Evolutionary conservation across 1,139 yeast genomes (phyloP), one percentile per base, ranked within the genome.

Genomic region (Yarrowia galli): DNA sequence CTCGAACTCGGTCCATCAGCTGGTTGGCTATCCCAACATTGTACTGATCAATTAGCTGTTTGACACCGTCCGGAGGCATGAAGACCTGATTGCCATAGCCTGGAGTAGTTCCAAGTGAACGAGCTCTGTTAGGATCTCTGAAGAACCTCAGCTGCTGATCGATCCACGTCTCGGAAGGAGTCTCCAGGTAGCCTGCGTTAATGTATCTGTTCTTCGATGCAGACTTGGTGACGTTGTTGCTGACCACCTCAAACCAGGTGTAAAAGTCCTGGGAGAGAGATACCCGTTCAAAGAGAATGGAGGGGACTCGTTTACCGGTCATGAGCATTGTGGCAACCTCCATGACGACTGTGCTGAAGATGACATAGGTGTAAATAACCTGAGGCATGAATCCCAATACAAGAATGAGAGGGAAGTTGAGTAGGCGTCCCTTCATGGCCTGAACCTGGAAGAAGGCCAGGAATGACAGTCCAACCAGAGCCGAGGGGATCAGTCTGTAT

Each of bases 181-280:
- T 58, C 32, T 58, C 64, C 18, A 58, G 40, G n/a, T 43, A 58
- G 1, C 64, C 64, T 0, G 64, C 64, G 42, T 58, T 36, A 10
- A 45, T 51, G 49, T 53, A 38, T 28, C 61, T 40, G 60, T 65
- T 51, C 70, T 83, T 84, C 2, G 91, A 88, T 0, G 91, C 88
- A 71, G 89, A 86, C 12, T 89, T 85, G 45, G 89, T 82, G 8
- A 91, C 87, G 66, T 89, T 79, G 68, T 85, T 80, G 0, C 92
- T 92, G 65, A 87, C 76, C 71, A 85, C 86, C 72, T 86, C 80
- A 68, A 88, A 77, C 0, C 88, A 85, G 0, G 89, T 82, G 74
- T 87, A 87, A 73, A 89, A 89, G 74, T 89, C 95, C 74, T 89
- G 92, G 66, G 81, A 76, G 68, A 84, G 75, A 42, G 80, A 76